Percentiles rank a stretch among this genome's conserved stretches.
These are phyloP conservation scores for Talaromyces sp. DNA, from an alignment of 2,329 filamentous ascomycete genomes.

Conservation along the genomic window DNA sequence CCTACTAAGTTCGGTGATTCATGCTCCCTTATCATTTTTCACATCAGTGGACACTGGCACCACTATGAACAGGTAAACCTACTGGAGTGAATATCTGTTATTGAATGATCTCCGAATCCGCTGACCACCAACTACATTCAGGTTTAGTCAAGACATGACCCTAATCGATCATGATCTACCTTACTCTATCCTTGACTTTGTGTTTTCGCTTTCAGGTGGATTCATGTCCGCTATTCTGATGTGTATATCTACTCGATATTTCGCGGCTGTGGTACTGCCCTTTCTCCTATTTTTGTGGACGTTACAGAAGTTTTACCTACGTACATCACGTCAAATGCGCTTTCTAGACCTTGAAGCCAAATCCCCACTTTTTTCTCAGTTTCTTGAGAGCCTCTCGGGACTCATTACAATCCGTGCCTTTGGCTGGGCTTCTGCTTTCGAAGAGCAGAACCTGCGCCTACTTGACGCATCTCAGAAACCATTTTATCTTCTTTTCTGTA, in stretches of 20 bases:
- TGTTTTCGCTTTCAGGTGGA: constrained; percentile 20
- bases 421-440: constrained; percentile 45
- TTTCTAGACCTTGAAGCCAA: constrained; percentile 60
- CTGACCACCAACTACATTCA: not conserved
- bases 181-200: constrained; percentile 34
- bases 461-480: constrained; percentile 54
- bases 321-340: constrained; percentile 57
- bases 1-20: constrained; percentile 8
- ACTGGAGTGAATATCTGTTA: not conserved
- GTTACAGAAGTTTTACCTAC: constrained; percentile 56
- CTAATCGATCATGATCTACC: constrained; percentile 43
- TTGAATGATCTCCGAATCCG: not conserved
- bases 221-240: constrained; percentile 44
- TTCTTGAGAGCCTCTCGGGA: constrained; percentile 53
- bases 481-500: constrained; percentile 53
- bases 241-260: constrained; percentile 43
- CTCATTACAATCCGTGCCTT: constrained; percentile 55
- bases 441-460: constrained; percentile 43
- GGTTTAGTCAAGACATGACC: constrained; percentile 38
- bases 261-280: constrained; percentile 47
- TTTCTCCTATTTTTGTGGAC: constrained; percentile 44
- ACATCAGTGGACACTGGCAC: constrained; percentile 36
- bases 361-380: constrained; percentile 55
- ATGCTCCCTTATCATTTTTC: constrained; percentile 41
- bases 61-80: constrained; percentile 36